Evolutionary conservation across 768 basidiomycete species (phyloP), one percentile per base, ranked within the genome.

Genomic region (Podaxis sp.): DNA sequence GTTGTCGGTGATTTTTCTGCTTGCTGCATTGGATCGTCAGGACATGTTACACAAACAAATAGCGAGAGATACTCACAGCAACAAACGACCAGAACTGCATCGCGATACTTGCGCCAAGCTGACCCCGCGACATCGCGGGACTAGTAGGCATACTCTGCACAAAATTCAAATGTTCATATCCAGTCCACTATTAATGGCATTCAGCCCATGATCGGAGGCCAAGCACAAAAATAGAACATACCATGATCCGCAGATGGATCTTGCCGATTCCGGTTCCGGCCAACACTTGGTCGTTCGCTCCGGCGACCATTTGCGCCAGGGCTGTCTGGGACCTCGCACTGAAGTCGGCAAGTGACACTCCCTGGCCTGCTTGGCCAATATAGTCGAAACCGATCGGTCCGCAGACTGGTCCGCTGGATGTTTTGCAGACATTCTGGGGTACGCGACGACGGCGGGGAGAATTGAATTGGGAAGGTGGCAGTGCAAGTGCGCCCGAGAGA

Each of bases 91-190:
- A 58, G 17, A 66, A 62, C 10, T 63, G 57, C 56, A 54, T 52
- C 3, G 83, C 76, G n/a, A 84, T 67, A 1, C 71, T 66, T 0
- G 72, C 69, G 0, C 75, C 83, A 10, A 84, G 70, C 50, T 79
- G 74, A 1, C 75, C 77, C 0, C 82, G 76, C 1, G 83, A 82
- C 30, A 84, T 78, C 0, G 76, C 40, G 7, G 53, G 30, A 7
- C 60, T 62, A 22, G 53, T 53, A 46, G 60, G 60, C 40, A 48
- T 66, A 41, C 48, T 52, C 7, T 54, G 57, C 37, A 50, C 38
- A 37, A 49, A 66, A 48, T 63, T 58, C 28, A 66, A 20, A 26
- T 63, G 57, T 5, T 62, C 58, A 60, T 66, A 66, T n/a, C 65
- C 65, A 2, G 65, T 30, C 65, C 65, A 66, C 65, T 66, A 49